Evolutionary conservation across 148 eudicot genomes (phyloP), one percentile per base, ranked within the genome.

Genomic region (Bassia scoparia): DNA sequence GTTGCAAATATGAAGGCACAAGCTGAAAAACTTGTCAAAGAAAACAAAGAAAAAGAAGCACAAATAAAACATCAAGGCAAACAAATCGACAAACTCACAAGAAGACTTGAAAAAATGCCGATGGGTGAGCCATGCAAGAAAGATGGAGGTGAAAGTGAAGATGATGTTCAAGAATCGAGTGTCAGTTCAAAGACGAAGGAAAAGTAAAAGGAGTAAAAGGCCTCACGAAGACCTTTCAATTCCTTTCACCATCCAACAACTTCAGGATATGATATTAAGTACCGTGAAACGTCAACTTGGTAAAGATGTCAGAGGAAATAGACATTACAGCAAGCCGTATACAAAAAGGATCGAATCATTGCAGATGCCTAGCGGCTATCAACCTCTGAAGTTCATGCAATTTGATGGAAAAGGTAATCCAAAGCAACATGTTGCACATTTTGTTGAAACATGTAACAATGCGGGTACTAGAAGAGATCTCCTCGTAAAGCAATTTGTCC

Each of bases 381-480:
- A n/a, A n/a, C n/a, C n/a, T n/a, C n/a, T n/a, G n/a, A n/a, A n/a
- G n/a, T n/a, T n/a, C n/a, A n/a, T n/a, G n/a, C n/a, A n/a, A n/a
- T n/a, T n/a, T n/a, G n/a, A n/a, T n/a, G n/a, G n/a, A n/a, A n/a
- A 44, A 27, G 27, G 56, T 6, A 41, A 26, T 2, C 54, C 34
- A 23, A 48, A 23, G 37, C 11, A 66, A 41, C 69, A 66, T n/a
- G 37, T 66, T 18, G 24, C 69, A 17, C 52, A 66, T 29, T 38
- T 66, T 18, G 23, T 38, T 21, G 50, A 66, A 23, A 66, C 69
- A 5, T 66, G 69, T 26, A 35, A 38, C 69, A 38, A 66, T 38
- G 50, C 49, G 5, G 46, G 52, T 2, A 66, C 52, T 5, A 5
- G 38, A 11, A 50, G 69, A n/a, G n/a, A n/a, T n/a, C n/a, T n/a